Conservation (phyloP, 306 rosid species). For the Astragalus glycyphyllos region DNA sequence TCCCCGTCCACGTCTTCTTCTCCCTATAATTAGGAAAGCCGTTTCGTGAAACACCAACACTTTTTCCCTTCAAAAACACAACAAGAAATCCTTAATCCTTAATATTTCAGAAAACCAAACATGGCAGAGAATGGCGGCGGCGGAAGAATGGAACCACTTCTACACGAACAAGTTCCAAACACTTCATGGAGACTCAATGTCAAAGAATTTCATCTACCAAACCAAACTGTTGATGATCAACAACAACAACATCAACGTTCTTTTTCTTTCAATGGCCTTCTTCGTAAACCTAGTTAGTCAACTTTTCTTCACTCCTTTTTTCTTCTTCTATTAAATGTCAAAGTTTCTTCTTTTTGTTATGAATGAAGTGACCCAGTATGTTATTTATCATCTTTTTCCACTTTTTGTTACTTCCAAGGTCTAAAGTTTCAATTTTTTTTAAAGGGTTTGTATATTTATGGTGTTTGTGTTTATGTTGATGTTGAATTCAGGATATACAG, state of each 20-base stretch:
- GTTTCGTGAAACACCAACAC: no score
- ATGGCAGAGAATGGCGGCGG: slow-evolving; percentile 33
- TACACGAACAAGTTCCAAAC: not conserved
- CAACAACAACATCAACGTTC: not conserved
- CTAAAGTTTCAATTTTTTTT: slow-evolving; percentile 4
- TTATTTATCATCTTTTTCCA: not conserved
- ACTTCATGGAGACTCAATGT: slow-evolving; percentile 50
- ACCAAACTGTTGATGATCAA: not conserved
- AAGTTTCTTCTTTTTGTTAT: not conserved
- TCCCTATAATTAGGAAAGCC: not conserved
- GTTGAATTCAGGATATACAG: not conserved
- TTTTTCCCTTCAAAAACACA: not conserved
- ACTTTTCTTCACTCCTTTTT: not conserved
- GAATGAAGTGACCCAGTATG: not conserved
- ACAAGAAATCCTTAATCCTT: not conserved
- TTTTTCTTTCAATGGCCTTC: slow-evolving; percentile 22
- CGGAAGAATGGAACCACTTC: slow-evolving; percentile 38
- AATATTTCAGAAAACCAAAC: not conserved
- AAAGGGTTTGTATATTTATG: not conserved
- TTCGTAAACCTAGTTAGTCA: slow-evolving; percentile 42
- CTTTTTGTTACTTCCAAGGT: not conserved
- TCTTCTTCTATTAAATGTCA: not conserved
- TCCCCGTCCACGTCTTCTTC: not conserved
- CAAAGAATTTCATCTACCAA: slow-evolving; percentile 45
- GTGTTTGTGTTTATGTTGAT: not conserved